Evolutionary conservation across 257 asterid species (phyloP).

Genomic region (Salvia rosmarinus): DNA sequence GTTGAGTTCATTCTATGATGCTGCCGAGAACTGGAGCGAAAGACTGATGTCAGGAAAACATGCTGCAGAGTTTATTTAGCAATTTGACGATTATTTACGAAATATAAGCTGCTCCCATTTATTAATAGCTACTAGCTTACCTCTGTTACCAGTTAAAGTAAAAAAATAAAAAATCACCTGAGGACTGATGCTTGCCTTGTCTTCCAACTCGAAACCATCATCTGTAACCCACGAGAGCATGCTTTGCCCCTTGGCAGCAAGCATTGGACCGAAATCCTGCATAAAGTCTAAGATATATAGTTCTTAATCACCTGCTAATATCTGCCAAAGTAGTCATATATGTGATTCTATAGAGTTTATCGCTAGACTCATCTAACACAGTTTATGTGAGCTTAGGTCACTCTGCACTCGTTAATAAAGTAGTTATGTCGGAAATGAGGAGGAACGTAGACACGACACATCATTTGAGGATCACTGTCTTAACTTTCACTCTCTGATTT

Average conservation of each 20-base stretch:
- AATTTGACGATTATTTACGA: neutral
- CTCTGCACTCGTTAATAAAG: neutral
- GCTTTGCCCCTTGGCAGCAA: slow-evolving; percentile 70
- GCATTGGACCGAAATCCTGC: slow-evolving; percentile 70
- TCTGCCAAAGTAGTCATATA: slow-evolving; percentile 20
- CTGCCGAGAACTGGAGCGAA: neutral
- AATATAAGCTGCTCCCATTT: neutral
- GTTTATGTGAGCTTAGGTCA: neutral
- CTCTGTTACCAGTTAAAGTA: neutral
- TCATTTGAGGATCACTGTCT: too few relatives aligned
- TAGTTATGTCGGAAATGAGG: too few relatives aligned
- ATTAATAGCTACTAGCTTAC: neutral
- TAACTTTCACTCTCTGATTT: neutral
- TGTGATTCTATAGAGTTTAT: slow-evolving; percentile 12
- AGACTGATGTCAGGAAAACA: neutral
- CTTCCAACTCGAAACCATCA: slow-evolving; percentile 70
- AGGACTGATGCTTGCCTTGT: slow-evolving; percentile 46
- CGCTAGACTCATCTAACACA: neutral
- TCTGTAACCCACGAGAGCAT: slow-evolving; percentile 66
- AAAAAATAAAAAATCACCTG: slow-evolving; percentile 62
- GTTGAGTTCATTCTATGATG: neutral
- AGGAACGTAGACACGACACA: neutral
- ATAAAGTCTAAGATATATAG: slow-evolving; percentile 53
- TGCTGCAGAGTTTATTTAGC: neutral
- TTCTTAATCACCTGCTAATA: slow-evolving; percentile 33